Conservation (phyloP, 1,284 basidiomycete species). For the Coniferiporia sulphurascens region DNA sequence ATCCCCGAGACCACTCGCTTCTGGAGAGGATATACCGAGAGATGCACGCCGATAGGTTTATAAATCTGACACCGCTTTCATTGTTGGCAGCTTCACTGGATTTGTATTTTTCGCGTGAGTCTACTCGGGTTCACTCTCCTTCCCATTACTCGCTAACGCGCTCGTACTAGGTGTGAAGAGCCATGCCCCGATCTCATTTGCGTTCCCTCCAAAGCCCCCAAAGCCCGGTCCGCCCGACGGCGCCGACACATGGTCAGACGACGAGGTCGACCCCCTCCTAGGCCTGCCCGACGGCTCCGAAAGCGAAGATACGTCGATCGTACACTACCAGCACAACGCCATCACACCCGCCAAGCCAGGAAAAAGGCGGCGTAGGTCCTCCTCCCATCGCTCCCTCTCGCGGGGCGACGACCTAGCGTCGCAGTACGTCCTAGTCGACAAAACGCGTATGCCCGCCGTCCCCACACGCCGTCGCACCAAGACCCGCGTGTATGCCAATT, state of each 20-base stretch:
- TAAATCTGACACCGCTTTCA: constrained; percentile 59
- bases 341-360: background rate
- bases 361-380: background rate
- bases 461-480: background rate
- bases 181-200: constrained; percentile 8
- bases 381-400: background rate
- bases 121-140: background rate
- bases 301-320: background rate
- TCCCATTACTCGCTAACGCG: background rate
- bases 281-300: background rate
- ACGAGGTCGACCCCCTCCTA: background rate
- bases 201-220: constrained; percentile 10
- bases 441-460: constrained; percentile 14
- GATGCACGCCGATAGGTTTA: constrained; percentile 60
- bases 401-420: constrained; percentile 10
- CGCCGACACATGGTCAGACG: background rate
- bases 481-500: background rate
- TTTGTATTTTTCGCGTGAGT: constrained; percentile 54
- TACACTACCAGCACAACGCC: background rate
- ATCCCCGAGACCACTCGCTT: constrained; percentile 64
- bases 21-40: constrained; percentile 61
- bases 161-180: background rate
- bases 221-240: background rate
- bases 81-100: constrained; percentile 52
- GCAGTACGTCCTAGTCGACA: constrained; percentile 24